These are phyloP conservation scores for Cucurbita ficifolia DNA, from an alignment of 306 rosid species.

Conservation along the genomic window DNA sequence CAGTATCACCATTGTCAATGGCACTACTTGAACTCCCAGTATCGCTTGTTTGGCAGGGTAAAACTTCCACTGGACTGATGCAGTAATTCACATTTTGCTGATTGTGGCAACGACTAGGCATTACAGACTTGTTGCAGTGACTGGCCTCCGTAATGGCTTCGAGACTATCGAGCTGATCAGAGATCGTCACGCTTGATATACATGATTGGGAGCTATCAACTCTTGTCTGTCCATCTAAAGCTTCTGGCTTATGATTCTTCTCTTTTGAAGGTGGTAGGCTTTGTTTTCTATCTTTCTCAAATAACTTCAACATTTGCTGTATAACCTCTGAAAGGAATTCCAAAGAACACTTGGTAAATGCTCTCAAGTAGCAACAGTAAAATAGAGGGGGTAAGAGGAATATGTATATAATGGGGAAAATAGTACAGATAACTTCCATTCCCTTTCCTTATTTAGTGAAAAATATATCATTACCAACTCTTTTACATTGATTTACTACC, in stretches of 20 bases:
- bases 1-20: slow-evolving; percentile 16
- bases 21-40: slow-evolving; percentile 16
- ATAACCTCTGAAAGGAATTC: slow-evolving; percentile 27
- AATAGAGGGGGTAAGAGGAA: not conserved
- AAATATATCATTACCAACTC: not conserved
- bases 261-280: slow-evolving; percentile 8
- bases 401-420: not conserved
- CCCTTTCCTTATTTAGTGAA: not conserved
- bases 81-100: not conserved
- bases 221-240: slow-evolving; percentile 8
- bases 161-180: slow-evolving; percentile 7
- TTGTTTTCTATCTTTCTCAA: slow-evolving; percentile 19
- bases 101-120: slow-evolving; percentile 1
- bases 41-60: slow-evolving; percentile 14
- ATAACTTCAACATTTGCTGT: slow-evolving; percentile 21
- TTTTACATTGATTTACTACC: not conserved
- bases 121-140: not conserved
- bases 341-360: not conserved
- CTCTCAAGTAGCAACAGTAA: not conserved
- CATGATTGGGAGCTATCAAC: slow-evolving; percentile 22
- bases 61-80: slow-evolving; percentile 6
- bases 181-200: slow-evolving; percentile 14
- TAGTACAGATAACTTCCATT: not conserved
- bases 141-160: slow-evolving; percentile 6
- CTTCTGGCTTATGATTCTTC: slow-evolving; percentile 10